Base-by-base conservation (phyloP, 2,329 filamentous ascomycete genomes). In the Penicillium sp. region DNA sequence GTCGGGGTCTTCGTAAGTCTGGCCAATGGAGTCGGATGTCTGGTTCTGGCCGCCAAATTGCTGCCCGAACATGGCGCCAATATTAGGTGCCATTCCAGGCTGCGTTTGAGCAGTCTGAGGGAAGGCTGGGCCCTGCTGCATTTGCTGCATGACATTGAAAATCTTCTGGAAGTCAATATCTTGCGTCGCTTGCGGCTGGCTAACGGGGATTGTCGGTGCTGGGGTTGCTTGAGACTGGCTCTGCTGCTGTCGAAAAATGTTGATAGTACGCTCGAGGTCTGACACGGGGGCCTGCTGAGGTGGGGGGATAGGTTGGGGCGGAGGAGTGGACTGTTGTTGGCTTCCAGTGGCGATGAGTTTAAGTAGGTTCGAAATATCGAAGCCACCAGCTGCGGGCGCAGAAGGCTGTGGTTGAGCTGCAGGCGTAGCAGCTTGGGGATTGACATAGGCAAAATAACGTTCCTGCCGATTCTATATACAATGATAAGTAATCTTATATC, bases 331-430 rank as follows among this genome's bases (percentile, higher is more conserved):
- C 47, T 67, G 68, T 43, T 63, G 68, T 52, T 59, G 69, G 46
- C 66, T 61, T 50, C 67, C 66, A 34, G 68, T 67, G 41, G 73
- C 73, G 6, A 78, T 68, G 18, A 74, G 65, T 41, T 73, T 72
- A 17, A 78, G 70, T 24, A 78, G 47, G 39, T 68, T 69, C 10
- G 72, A 63, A 18, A 78, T 72, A 53, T 78, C 71, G 23, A 72
- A 65, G 39, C 58, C 58, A 36, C 36, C 52, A 9, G 34, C 23
- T 6, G 51, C 46, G 20, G 68, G 58, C 26, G 56, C 62, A 4
- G 36, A 27, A 20, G 62, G 54, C 37, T 63, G 61, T 18, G 49
- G 52, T 20, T 53, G 58, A 23, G 61, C 57, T 39, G 56, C 65
- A 23, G 65, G 47, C 24, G 58, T 43, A 2, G 60, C 44, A 8